Base-by-base conservation (phyloP, 164 flowering plant genomes). In the Umbellularia californica region DNA sequence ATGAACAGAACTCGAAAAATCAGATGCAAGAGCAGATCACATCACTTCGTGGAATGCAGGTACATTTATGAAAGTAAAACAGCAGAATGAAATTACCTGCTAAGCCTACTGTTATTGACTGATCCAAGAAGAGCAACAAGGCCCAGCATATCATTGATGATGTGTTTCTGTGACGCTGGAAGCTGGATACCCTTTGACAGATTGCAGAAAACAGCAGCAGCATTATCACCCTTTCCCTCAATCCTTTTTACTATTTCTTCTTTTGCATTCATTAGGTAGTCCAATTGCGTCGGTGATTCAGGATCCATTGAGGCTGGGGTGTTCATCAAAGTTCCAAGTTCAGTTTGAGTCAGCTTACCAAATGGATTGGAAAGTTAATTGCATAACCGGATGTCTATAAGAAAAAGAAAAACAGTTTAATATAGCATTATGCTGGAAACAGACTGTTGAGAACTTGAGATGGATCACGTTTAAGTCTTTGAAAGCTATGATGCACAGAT, bases 111-210 rank as follows among this genome's bases (percentile, higher is more conserved):
- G 50, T 22, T 70, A 24, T 52, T 65, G 73, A 84, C 90, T 20
- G 87, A 78, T 69, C 90, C 97, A 71, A 92, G 86, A 70, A 88
- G 87, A 3, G 90, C 89, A 71, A 92, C 97, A n/a, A 87, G n/a
- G 20, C 95, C 95, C 50, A 90, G 52, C 27, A 88, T 72, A 74
- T 84, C 88, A 47, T 74, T 72, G 79, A 77, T 68, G 30, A 79
- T 77, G 50, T 62, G 35, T 24, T 67, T 22, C n/a, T 74, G 25
- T 13, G 78, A 68, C 30, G 72, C 79, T 72, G 66, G 55, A 33
- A 50, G 27, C 20, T 74, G 47, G 17, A 67, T 33, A 17, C 50
- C 28, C 71, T 72, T 73, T 33, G 66, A 55, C 27, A 84, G n/a
- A 79, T 73, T 58, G 71, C 87, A 86, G 70, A 85, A 33, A 63